A percentile compares a stretch with the other conserved stretches of the same genome.
These are phyloP conservation scores for Lyophyllum shimeji DNA, from an alignment of 768 basidiomycete species.

Conservation along the genomic window DNA sequence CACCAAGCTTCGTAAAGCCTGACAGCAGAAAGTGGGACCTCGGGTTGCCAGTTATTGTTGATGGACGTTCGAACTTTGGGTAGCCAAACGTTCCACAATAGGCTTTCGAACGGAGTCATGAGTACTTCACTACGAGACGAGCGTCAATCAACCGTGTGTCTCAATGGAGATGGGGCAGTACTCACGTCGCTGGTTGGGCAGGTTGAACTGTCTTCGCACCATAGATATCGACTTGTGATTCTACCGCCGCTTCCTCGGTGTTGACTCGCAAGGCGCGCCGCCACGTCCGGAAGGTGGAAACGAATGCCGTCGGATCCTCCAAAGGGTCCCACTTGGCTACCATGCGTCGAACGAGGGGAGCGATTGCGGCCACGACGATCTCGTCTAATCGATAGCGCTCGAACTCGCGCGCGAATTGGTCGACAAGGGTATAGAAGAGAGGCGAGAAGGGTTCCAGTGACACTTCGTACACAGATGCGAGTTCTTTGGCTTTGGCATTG, in stretches of 20 bases:
- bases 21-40: constrained; percentile 71
- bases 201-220: constrained; percentile 41
- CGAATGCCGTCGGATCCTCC: constrained; percentile 64
- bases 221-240: constrained; percentile 55
- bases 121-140: constrained; percentile 43
- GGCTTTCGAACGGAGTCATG: constrained; percentile 95
- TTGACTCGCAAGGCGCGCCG: constrained; percentile 64
- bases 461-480: constrained; percentile 64
- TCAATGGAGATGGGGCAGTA: constrained; percentile 5
- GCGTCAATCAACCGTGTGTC: constrained; percentile 1
- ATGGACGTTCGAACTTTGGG: constrained; percentile 91
- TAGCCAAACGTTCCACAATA: constrained; percentile 94
- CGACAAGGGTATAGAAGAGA: constrained; percentile 68
- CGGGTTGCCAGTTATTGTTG: constrained; percentile 92
- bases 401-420: constrained; percentile 72
- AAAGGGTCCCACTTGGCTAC: constrained; percentile 84
- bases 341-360: constrained; percentile 75
- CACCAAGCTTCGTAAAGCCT: constrained; percentile 89
- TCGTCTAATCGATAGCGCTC: constrained; percentile 82
- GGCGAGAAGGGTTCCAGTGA: constrained; percentile 74
- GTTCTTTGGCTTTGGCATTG: constrained; percentile 59
- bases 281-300: constrained; percentile 71
- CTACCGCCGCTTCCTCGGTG: constrained; percentile 37
- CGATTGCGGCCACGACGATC: constrained; percentile 88
- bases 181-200: constrained; percentile 36